A percentile compares a stretch with the other conserved stretches of the same genome.
Conservation (phyloP, 345 rosid genomes). For the Syzygium grande region DNA sequence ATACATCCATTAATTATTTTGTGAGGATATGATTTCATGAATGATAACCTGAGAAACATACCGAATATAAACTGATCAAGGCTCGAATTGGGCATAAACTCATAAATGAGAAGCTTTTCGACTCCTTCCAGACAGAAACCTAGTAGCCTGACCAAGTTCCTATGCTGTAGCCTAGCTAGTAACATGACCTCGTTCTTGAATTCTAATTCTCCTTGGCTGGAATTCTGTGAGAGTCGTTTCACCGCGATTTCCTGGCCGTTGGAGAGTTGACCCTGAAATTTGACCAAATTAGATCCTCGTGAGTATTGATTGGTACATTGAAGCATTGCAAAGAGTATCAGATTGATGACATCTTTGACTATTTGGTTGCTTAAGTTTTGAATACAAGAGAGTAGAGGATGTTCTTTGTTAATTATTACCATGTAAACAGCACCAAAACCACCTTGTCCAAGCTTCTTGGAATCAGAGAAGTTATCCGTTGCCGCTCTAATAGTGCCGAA, state of each 20-base stretch:
- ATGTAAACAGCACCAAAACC: conserved; percentile 23
- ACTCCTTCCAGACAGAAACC: conserved; percentile 32
- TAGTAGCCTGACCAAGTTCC: conserved; percentile 31
- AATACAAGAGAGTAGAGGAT: background rate
- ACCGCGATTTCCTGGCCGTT: conserved; percentile 22
- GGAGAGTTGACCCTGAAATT: conserved; percentile 12
- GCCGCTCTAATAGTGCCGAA: background rate
- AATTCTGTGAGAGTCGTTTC: conserved; percentile 21
- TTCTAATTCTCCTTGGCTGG: conserved; percentile 35
- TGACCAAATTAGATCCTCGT: background rate
- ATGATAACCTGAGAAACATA: background rate
- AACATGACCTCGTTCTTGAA: conserved; percentile 31
- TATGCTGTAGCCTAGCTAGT: conserved; percentile 36
- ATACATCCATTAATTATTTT: background rate
- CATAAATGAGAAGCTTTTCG: conserved; percentile 42
- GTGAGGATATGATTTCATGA: background rate
- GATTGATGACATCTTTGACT: background rate
- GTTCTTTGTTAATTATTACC: conserved; percentile 5
- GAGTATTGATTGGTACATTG: background rate
- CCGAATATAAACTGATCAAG: conserved; percentile 33
- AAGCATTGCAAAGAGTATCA: background rate
- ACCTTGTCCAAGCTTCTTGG: conserved; percentile 22
- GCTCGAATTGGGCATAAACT: conserved; percentile 33
- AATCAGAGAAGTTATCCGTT: conserved; percentile 14
- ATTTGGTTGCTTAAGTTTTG: background rate